phyloP scores from a whole-genome alignment of 768 basidiomycete genomes.

The Lactarius pseudohatsudake region DNA sequence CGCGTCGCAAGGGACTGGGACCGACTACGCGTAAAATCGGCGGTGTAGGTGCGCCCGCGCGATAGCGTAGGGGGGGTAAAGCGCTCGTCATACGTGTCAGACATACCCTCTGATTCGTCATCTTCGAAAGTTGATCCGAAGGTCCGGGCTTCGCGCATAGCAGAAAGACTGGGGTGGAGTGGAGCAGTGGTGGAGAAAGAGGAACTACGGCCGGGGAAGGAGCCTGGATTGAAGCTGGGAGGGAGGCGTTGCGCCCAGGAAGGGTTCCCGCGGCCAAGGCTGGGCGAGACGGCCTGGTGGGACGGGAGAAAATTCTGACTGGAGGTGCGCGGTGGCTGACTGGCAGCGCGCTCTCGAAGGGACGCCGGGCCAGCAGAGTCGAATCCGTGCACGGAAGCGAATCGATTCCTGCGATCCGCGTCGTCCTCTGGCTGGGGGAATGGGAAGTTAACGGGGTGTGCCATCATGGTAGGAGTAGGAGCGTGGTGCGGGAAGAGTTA shows the following conservation, averaged over 20 bases:
- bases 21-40: slow-evolving; percentile 68
- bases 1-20: slow-evolving; percentile 73
- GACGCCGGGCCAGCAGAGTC: slow-evolving; percentile 44
- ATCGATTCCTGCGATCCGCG: slow-evolving; percentile 61
- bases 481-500: slow-evolving; percentile 18
- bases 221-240: slow-evolving; percentile 44
- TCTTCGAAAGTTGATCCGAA: slow-evolving; percentile 82
- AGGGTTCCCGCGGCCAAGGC: slow-evolving; percentile 45
- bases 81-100: slow-evolving; percentile 50
- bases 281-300: slow-evolving; percentile 43
- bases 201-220: slow-evolving; percentile 61
- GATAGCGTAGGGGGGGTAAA: slow-evolving; percentile 44
- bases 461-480: slow-evolving; percentile 37
- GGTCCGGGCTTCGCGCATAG: slow-evolving; percentile 59
- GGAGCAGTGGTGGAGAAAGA: slow-evolving; percentile 59
- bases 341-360: slow-evolving; percentile 63
- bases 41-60: slow-evolving; percentile 59
- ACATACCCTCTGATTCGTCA: slow-evolving; percentile 67
- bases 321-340: slow-evolving; percentile 62
- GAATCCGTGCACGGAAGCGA: slow-evolving; percentile 45
- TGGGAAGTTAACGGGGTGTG: slow-evolving; percentile 36
- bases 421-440: slow-evolving; percentile 44
- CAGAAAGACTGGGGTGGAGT: slow-evolving; percentile 56
- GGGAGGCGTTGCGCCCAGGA: slow-evolving; percentile 51
- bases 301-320: slow-evolving; percentile 50